Conservation (phyloP, 192 early-diverging fungal genomes). For the Backusella parvicylindrica region DNA sequence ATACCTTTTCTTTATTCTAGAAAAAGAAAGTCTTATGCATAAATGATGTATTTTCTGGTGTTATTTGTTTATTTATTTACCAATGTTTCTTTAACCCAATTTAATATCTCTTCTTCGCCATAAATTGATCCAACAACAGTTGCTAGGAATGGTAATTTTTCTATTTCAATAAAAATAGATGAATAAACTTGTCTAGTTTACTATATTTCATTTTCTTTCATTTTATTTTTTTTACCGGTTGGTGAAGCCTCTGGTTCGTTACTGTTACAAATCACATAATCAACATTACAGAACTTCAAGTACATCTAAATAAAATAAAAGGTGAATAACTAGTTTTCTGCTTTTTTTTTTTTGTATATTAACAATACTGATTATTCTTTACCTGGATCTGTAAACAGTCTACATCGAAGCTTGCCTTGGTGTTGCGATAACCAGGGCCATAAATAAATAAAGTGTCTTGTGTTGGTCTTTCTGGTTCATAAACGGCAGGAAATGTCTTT, state of each 20-base stretch:
- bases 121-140: slow-evolving; percentile 41
- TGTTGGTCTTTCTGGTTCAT: slow-evolving; percentile 19
- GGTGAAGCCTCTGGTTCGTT: slow-evolving; percentile 57
- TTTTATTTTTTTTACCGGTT: slow-evolving; percentile 41
- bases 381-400: slow-evolving; percentile 54
- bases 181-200: not conserved
- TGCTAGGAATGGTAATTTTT: slow-evolving; percentile 52
- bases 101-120: slow-evolving; percentile 42
- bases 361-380: not conserved
- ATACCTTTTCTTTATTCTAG: slow-evolving; percentile 10
- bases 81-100: slow-evolving; percentile 41
- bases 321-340: no score
- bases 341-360: not conserved
- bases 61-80: slow-evolving; percentile 13
- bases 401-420: slow-evolving; percentile 44
- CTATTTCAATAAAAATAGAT: slow-evolving; percentile 22
- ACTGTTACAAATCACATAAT: slow-evolving; percentile 38
- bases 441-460: slow-evolving; percentile 48
- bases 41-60: not conserved
- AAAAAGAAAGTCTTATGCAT: not conserved
- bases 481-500: slow-evolving; percentile 30
- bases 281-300: slow-evolving; percentile 43
- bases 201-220: not conserved
- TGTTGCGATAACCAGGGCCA: slow-evolving; percentile 39
- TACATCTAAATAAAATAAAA: slow-evolving; percentile 38